phyloP scores from a whole-genome alignment of 495 filamentous ascomycete genomes.

The Xylaria scruposa region DNA sequence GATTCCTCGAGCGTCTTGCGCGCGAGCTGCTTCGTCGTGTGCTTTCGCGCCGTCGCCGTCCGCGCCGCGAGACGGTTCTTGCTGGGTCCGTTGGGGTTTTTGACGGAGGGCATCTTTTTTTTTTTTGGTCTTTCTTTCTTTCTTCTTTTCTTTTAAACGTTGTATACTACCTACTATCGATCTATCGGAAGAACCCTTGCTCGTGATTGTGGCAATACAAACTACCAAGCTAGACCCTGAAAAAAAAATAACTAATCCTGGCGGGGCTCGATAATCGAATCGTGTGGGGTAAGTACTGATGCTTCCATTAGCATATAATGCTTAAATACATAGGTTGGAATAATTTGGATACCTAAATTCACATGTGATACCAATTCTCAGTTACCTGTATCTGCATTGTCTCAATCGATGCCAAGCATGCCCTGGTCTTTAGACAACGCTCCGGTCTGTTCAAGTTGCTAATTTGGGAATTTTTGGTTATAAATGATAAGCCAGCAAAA shows the following conservation, averaged over 20 bases:
- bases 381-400: no score
- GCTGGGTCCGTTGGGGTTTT: conserved; percentile 56
- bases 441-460: no score
- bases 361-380: background rate
- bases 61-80: conserved; percentile 49
- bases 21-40: conserved; percentile 36
- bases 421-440: no score
- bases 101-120: conserved; percentile 51
- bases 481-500: background rate
- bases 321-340: background rate
- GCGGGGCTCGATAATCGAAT: background rate
- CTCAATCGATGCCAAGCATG: no score
- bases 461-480: background rate
- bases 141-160: no score
- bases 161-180: no score
- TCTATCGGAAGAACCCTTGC: background rate
- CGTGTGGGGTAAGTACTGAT: background rate
- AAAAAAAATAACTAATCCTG: background rate
- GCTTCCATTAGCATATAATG: background rate
- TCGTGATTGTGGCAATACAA: no score
- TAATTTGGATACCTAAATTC: background rate
- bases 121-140: no score
- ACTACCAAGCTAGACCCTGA: background rate
- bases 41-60: conserved; percentile 40
- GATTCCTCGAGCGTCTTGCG: conserved; percentile 27